phyloP scores from a whole-genome alignment of 257 asterid genomes.

The Ligustrum vulgare region DNA sequence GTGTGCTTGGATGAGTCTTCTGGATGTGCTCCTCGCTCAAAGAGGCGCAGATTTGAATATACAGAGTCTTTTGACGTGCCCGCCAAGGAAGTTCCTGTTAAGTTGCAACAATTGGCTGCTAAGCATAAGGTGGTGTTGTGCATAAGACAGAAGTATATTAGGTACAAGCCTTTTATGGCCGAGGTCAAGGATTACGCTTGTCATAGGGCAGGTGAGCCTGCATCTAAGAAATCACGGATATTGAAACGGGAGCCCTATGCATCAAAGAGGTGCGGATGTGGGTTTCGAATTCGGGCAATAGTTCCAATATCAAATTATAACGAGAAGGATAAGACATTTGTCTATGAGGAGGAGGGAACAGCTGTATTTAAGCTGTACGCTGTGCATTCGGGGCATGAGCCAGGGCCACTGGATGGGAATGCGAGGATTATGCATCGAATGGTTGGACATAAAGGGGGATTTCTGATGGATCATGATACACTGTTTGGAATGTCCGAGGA shows the following conservation, averaged over 20 bases:
- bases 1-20: slow-evolving; percentile 79
- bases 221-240: slow-evolving; percentile 66
- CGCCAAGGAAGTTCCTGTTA: slow-evolving; percentile 83
- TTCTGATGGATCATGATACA: slow-evolving; percentile 75
- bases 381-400: slow-evolving; percentile 94
- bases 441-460: slow-evolving; percentile 89
- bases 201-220: slow-evolving; percentile 96
- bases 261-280: slow-evolving; percentile 95
- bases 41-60: slow-evolving; percentile 91
- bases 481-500: slow-evolving; percentile 78
- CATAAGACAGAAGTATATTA: slow-evolving; percentile 84
- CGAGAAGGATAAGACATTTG: slow-evolving; percentile 91
- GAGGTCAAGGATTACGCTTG: slow-evolving; percentile 99
- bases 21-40: slow-evolving; percentile 77
- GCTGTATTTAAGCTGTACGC: slow-evolving; percentile 95
- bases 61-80: slow-evolving; percentile 90
- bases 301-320: slow-evolving; percentile 91
- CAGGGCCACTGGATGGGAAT: slow-evolving; percentile 93
- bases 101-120: slow-evolving; percentile 83
- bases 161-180: slow-evolving; percentile 98
- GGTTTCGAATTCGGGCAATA: slow-evolving; percentile 87
- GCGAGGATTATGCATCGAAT: slow-evolving; percentile 96
- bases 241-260: slow-evolving; percentile 85
- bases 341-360: slow-evolving; percentile 93
- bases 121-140: slow-evolving; percentile 93